Evolutionary conservation across 1,139 yeast genomes (phyloP).

Genomic region (Yamadazyma triangularis): DNA sequence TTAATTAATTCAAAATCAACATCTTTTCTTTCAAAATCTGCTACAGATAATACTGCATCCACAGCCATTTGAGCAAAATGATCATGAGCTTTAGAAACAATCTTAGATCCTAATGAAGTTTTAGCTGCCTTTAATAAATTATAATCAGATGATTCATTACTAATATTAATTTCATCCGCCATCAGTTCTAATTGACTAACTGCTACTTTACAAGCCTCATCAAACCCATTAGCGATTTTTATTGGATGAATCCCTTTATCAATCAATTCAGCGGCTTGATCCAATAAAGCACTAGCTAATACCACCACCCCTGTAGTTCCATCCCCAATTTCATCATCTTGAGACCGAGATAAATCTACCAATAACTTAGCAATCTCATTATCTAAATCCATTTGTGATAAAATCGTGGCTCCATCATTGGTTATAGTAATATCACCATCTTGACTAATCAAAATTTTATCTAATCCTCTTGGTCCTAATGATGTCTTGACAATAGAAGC

Average conservation of each 20-base stretch:
- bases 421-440: conserved; percentile 98
- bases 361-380: conserved; percentile 93
- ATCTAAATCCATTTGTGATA: conserved; percentile 93
- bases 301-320: conserved; percentile 99
- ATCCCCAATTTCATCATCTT: conserved; percentile 98
- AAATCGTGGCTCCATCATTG: conserved; percentile 96
- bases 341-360: conserved; percentile 91
- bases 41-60: conserved; percentile 90
- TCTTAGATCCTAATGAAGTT: conserved; percentile 92
- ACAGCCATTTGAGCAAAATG: conserved; percentile 97
- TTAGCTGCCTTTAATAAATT: conserved; percentile 84
- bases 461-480: conserved; percentile 97
- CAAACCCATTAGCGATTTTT: conserved; percentile 94
- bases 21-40: conserved; percentile 86
- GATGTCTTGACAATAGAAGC: conserved; percentile 90
- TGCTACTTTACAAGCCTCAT: conserved; percentile 93
- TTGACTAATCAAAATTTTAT: conserved; percentile 85
- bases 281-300: conserved; percentile 88
- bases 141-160: conserved; percentile 43
- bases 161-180: conserved; percentile 58
- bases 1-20: conserved; percentile 96
- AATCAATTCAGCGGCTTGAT: conserved; percentile 89
- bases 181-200: conserved; percentile 68
- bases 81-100: conserved; percentile 90
- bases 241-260: conserved; percentile 98